Conservation (phyloP, 2,329 filamentous ascomycete genomes). For the Claviceps cyperi region DNA sequence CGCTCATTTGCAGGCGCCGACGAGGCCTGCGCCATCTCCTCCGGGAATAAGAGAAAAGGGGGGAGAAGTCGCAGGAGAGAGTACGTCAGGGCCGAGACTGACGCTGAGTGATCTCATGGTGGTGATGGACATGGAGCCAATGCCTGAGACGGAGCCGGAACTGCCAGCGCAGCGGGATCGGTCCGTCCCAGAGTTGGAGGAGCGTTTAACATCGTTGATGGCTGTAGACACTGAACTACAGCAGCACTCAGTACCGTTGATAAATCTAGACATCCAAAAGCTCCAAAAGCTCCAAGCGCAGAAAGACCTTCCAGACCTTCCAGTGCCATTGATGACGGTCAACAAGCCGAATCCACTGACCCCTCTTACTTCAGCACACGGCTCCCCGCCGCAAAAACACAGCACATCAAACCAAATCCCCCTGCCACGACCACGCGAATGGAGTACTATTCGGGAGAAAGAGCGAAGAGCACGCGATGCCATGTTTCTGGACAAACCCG, state of each 20-base stretch:
- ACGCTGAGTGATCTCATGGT: conserved; percentile 25
- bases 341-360: conserved; percentile 12
- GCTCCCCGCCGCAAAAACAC: conserved; percentile 14
- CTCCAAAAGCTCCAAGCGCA: too few species aligned
- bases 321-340: not conserved
- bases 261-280: too few species aligned
- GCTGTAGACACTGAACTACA: not conserved
- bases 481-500: conserved; percentile 9
- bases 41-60: not conserved
- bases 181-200: not conserved
- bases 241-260: too few species aligned
- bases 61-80: not conserved
- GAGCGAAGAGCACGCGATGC: conserved; percentile 13
- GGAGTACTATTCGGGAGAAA: conserved; percentile 16
- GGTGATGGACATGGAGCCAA: conserved; percentile 22
- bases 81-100: conserved; percentile 3
- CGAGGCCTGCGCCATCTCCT: not conserved
- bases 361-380: conserved; percentile 17
- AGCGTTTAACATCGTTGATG: not conserved
- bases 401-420: conserved; percentile 15
- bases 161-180: not conserved
- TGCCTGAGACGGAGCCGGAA: conserved; percentile 7
- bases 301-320: too few species aligned
- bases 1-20: not conserved
- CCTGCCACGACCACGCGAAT: conserved; percentile 20